A percentile compares a stretch with the other conserved stretches of the same genome.
These are phyloP conservation scores for Stephania yunnanensis DNA, from an alignment of 164 flowering plant species.

Conservation along the genomic window DNA sequence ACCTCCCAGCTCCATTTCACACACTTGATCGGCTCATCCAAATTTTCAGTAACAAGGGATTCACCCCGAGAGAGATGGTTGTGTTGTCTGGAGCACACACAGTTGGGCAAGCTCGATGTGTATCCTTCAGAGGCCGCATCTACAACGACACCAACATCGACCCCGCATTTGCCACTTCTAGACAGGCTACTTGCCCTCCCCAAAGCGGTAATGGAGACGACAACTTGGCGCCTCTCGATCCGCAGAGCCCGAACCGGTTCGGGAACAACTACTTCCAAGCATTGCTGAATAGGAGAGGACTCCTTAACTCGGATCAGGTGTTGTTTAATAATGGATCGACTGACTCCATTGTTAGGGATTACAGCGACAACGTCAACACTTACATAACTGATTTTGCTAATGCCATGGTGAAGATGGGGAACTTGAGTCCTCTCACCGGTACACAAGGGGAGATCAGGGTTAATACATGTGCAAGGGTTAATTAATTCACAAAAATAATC, in stretches of 20 bases:
- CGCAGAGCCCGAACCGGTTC: slow-evolving; percentile 24
- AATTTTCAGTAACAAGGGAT: slow-evolving; percentile 26
- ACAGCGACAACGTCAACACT: slow-evolving; percentile 5
- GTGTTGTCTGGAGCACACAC: slow-evolving; percentile 50
- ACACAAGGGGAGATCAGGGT: slow-evolving; percentile 20
- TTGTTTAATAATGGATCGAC: slow-evolving; percentile 24
- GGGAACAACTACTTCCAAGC: slow-evolving; percentile 26
- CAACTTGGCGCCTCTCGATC: slow-evolving; percentile 31
- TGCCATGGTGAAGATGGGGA: slow-evolving; percentile 34
- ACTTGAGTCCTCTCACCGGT: slow-evolving; percentile 21
- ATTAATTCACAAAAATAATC: neutral
- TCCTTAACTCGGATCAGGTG: slow-evolving; percentile 37
- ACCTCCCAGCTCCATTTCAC: slow-evolving; percentile 24
- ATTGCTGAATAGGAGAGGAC: slow-evolving; percentile 23
- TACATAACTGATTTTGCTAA: slow-evolving; percentile 26
- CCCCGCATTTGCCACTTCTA: slow-evolving; percentile 21
- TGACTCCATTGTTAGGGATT: slow-evolving; percentile 18
- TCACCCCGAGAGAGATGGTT: slow-evolving; percentile 32
- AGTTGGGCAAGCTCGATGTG: slow-evolving; percentile 34
- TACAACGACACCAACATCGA: slow-evolving; percentile 37
- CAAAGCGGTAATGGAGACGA: slow-evolving; percentile 9
- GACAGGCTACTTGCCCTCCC: slow-evolving; percentile 27
- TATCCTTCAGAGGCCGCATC: slow-evolving; percentile 23
- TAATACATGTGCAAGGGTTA: slow-evolving; percentile 14
- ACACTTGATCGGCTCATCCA: slow-evolving; percentile 17